phyloP scores from a whole-genome alignment of 2,329 filamentous ascomycete genomes.

The Didymella segeticola region DNA sequence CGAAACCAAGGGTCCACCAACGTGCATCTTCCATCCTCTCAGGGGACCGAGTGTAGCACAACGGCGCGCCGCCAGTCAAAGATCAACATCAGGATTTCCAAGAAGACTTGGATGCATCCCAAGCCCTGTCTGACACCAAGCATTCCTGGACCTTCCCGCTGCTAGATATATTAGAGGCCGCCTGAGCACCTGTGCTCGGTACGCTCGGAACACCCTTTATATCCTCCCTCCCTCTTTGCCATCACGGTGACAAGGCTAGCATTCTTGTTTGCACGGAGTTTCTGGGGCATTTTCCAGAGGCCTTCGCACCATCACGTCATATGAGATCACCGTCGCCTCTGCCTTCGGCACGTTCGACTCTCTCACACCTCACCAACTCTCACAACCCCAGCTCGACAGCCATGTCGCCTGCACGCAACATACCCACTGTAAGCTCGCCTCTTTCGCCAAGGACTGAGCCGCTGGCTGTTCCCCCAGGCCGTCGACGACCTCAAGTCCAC shows the following conservation, averaged over 20 bases:
- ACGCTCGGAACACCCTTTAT: slow-evolving; percentile 11
- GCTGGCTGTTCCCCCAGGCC: slow-evolving; percentile 45
- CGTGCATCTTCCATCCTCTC: slow-evolving; percentile 31
- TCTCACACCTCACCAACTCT: slow-evolving; percentile 24
- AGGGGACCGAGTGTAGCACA: slow-evolving; percentile 32
- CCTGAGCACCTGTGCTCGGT: slow-evolving; percentile 24
- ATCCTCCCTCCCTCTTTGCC: slow-evolving; percentile 13
- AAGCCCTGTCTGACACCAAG: slow-evolving; percentile 31
- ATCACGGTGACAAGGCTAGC: slow-evolving; percentile 11
- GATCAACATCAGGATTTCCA: slow-evolving; percentile 44
- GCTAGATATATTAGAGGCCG: slow-evolving; percentile 40
- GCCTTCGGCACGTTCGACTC: slow-evolving; percentile 27
- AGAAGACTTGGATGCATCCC: slow-evolving; percentile 37
- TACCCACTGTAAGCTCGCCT: slow-evolving; percentile 42
- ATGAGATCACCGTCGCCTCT: slow-evolving; percentile 34
- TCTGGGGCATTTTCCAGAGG: slow-evolving; percentile 14
- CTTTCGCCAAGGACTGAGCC: slow-evolving; percentile 46
- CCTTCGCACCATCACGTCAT: slow-evolving; percentile 37
- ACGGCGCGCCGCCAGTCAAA: slow-evolving; percentile 35
- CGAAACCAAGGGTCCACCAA: slow-evolving; percentile 39
- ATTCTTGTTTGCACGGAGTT: neutral
- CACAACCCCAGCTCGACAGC: slow-evolving; percentile 18
- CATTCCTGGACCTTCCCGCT: slow-evolving; percentile 41
- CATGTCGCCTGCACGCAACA: slow-evolving; percentile 42
- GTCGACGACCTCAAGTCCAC: slow-evolving; percentile 42